phyloP scores from a whole-genome alignment of 2,329 filamentous ascomycete genomes.

The Gliomastix tumulicola region DNA sequence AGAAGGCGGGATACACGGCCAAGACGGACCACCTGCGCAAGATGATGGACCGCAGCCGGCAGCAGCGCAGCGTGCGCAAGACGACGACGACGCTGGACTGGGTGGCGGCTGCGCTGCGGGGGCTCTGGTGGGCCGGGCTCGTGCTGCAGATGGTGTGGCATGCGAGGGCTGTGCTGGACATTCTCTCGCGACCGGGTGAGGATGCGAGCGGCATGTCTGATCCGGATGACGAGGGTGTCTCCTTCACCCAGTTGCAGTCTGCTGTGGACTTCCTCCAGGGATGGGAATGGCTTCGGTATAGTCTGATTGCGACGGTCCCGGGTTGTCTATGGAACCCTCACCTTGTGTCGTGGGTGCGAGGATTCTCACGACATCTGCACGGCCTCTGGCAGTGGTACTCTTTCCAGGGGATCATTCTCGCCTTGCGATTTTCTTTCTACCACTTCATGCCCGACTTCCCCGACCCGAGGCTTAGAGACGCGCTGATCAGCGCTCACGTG shows the following conservation, averaged over 20 bases:
- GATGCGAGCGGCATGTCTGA: conserved; percentile 22
- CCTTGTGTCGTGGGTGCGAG: conserved; percentile 52
- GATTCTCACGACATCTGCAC: conserved; percentile 50
- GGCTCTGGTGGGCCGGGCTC: conserved; percentile 41
- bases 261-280: neutral
- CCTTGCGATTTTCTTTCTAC: conserved; percentile 50
- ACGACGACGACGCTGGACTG: conserved; percentile 28
- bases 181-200: conserved; percentile 11
- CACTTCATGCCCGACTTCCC: conserved; percentile 10
- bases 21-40: conserved; percentile 74
- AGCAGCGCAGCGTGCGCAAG: conserved; percentile 11
- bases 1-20: conserved; percentile 69
- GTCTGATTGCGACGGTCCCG: neutral
- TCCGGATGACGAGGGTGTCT: conserved; percentile 16
- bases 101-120: conserved; percentile 31
- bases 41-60: conserved; percentile 61
- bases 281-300: neutral
- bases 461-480: conserved; percentile 26
- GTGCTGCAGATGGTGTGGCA: conserved; percentile 45
- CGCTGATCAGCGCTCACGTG: conserved; percentile 44
- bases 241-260: neutral
- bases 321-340: conserved; percentile 63
- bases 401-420: conserved; percentile 53
- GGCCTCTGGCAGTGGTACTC: conserved; percentile 60
- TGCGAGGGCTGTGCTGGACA: conserved; percentile 16